phyloP scores from a whole-genome alignment of 257 asterid genomes.

The Solanum neorickii region DNA sequence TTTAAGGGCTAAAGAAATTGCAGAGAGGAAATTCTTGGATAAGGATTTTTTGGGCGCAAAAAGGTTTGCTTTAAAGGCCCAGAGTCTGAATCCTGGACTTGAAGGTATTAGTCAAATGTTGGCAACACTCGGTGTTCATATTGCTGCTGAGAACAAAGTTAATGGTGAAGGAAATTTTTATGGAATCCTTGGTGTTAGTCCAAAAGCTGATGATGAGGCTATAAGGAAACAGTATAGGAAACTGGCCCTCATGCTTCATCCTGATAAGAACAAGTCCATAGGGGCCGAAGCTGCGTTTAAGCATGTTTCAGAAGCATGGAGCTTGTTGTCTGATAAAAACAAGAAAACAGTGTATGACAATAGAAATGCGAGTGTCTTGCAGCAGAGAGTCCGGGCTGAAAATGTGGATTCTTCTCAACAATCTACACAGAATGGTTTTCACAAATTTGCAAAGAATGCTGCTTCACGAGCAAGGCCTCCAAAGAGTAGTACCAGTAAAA shows the following conservation, averaged over 20 bases:
- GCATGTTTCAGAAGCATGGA: constrained; percentile 68
- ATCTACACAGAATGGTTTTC: constrained; percentile 42
- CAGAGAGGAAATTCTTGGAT: constrained; percentile 40
- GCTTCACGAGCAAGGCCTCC: constrained; percentile 24
- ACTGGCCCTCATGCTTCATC: constrained; percentile 67
- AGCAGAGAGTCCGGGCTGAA: constrained; percentile 12
- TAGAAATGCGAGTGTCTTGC: constrained; percentile 13
- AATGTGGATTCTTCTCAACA: constrained; percentile 27
- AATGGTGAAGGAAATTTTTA: constrained; percentile 56
- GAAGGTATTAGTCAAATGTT: constrained; percentile 66
- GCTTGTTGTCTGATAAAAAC: constrained; percentile 48
- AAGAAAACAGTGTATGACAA: constrained; percentile 41
- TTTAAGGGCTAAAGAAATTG: constrained; percentile 60
- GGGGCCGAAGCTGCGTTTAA: constrained; percentile 81
- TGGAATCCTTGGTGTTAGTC: constrained; percentile 62
- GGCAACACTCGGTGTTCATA: constrained; percentile 46
- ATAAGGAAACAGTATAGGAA: constrained; percentile 57
- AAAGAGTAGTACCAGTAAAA: constrained; percentile 27
- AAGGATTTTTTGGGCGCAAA: constrained; percentile 54
- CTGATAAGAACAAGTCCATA: constrained; percentile 54
- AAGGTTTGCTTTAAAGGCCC: constrained; percentile 60
- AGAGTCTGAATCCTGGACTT: constrained; percentile 47
- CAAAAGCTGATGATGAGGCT: constrained; percentile 48
- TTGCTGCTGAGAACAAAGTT: constrained; percentile 43
- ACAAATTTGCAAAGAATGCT: constrained; percentile 34